phyloP scores from a whole-genome alignment of 805 yeast species.

The Ascoidea asiatica region DNA sequence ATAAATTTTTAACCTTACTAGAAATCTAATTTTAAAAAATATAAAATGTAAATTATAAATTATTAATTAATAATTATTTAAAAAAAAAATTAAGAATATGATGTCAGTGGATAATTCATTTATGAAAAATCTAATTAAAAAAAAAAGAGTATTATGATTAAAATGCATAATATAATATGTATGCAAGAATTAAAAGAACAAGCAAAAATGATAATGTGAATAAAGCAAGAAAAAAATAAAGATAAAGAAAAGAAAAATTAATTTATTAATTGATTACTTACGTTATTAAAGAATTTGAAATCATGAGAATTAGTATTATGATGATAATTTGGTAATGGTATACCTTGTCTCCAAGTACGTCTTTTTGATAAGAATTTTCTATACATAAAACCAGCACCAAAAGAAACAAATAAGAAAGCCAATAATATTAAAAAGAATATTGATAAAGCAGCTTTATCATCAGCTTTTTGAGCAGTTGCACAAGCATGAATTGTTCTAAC shows the following conservation, averaged over 20 bases:
- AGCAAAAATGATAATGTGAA: neutral
- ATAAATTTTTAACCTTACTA: neutral
- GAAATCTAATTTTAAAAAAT: neutral
- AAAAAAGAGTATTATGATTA: neutral
- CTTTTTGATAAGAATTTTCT: conserved; percentile 6
- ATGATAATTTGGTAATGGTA: neutral
- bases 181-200: neutral
- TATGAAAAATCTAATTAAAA: too few relatives aligned
- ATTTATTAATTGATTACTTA: conserved; percentile 15
- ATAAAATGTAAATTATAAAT: too few relatives aligned
- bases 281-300: conserved; percentile 12
- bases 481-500: conserved; percentile 80
- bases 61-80: conserved; percentile 16
- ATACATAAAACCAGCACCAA: conserved; percentile 27
- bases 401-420: conserved; percentile 27
- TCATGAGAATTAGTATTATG: neutral
- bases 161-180: too few relatives aligned
- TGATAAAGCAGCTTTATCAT: conserved; percentile 52
- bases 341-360: neutral
- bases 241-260: conserved; percentile 1
- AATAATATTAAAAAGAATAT: conserved; percentile 41
- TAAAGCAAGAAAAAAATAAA: neutral
- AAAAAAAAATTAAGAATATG: conserved; percentile 8
- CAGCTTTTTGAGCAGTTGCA: conserved; percentile 58
- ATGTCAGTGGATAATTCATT: too few relatives aligned